Base-by-base conservation (phyloP, 495 filamentous ascomycete species). In the Xylaria nigripes region DNA sequence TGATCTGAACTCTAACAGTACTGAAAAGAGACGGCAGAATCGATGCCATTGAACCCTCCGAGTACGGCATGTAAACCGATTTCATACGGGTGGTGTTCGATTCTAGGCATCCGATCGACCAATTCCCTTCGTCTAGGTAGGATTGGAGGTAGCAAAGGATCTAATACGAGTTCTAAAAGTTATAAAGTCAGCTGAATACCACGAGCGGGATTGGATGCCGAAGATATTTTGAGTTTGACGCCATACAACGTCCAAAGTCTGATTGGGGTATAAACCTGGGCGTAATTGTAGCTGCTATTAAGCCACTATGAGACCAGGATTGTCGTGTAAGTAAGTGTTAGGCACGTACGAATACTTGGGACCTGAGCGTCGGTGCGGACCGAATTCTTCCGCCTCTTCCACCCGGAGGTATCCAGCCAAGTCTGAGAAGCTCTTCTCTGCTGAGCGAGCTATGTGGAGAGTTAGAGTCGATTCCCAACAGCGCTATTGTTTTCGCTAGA, bases 191-290 rank as follows among this genome's bases (percentile, higher is more conserved):
- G 29, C 32, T 2, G n/a, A 15, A n/a, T 12, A 36, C 10, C 19
- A 16, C n/a, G 21, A 18, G 36, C 42, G 45, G 32, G 53, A 56
- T 49, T 50, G 53, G 45, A 25, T 15, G 53, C 18, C 18, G 45
- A 40, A 15, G 5, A 25, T 19, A 27, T 45, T 50, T 40, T 45
- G 47, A 38, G 45, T 56, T 56, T 50, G 40, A 25, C 47, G 45
- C 41, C 23, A 40, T 45, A 29, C 21, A 22, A 49, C 16, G 41
- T 46, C n/a, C 24, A 25, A 56, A 56, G 45, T 50, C 25, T 44
- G 25, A 50, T 50, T 25, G 40, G 53, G 24, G 19, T 44, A 18
- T 56, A 40, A 48, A 34, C 47, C 53, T 34, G 23, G 40, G 27
- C n/a, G 42, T 34, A 12, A 7, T 48, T 24, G 43, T n/a, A 41